These are phyloP conservation scores for Oxytropis ochrocephala DNA, from an alignment of 306 rosid genomes.

Conservation along the genomic window DNA sequence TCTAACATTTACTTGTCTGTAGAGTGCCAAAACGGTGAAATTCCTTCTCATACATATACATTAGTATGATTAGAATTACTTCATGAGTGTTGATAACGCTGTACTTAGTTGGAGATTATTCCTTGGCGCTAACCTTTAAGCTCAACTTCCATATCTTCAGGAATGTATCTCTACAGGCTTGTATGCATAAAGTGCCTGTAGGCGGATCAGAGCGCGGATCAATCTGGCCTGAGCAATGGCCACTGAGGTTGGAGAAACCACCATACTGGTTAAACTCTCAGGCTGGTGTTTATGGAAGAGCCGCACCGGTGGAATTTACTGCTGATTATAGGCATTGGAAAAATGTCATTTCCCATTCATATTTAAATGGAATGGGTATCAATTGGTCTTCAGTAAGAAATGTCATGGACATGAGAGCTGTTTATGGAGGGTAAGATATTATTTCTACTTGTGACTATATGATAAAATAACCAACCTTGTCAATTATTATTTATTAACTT, in stretches of 20 bases:
- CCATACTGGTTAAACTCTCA: conserved; percentile 77
- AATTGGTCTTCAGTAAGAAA: conserved; percentile 73
- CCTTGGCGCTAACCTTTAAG: background rate
- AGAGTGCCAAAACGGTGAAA: background rate
- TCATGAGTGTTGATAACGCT: background rate
- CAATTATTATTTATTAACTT: background rate
- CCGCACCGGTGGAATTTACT: conserved; percentile 51
- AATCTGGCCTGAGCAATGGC: conserved; percentile 73
- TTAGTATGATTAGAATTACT: background rate
- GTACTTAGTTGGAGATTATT: background rate
- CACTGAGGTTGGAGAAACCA: conserved; percentile 64
- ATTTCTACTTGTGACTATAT: background rate
- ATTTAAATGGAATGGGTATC: conserved; percentile 66
- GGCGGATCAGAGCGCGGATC: conserved; percentile 56
- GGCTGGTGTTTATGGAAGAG: conserved; percentile 51
- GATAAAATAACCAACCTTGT: background rate
- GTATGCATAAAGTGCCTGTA: conserved; percentile 64
- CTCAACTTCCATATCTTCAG: conserved; percentile 32
- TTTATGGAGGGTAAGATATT: conserved; percentile 76
- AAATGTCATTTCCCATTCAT: conserved; percentile 52
- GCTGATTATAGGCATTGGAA: conserved; percentile 71
- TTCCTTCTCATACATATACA: conserved; percentile 1
- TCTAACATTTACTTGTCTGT: too few relatives aligned
- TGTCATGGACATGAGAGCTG: conserved; percentile 86
- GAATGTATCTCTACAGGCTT: conserved; percentile 61